These are phyloP conservation scores for Solanum ahanhuiri DNA, from an alignment of 257 asterid genomes.

Conservation along the genomic window DNA sequence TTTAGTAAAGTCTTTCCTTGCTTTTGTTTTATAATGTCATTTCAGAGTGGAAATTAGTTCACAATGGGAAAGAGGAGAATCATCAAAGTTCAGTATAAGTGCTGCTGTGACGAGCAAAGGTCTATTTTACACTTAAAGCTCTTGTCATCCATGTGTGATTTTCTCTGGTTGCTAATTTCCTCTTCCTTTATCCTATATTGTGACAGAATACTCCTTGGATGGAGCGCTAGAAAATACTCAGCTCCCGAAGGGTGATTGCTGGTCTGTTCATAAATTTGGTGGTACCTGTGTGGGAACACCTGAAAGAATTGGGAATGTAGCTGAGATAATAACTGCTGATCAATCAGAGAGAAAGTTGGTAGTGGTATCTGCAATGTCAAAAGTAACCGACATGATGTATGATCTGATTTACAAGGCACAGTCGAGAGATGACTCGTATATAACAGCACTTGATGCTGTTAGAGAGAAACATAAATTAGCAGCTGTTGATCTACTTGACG, in stretches of 20 bases:
- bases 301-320: constrained; percentile 79
- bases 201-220: constrained; percentile 36
- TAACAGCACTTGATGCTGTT: constrained; percentile 59
- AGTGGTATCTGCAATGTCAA: constrained; percentile 94
- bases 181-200: not conserved
- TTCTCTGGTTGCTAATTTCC: not conserved
- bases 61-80: constrained; percentile 28
- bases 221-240: constrained; percentile 41
- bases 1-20: not conserved
- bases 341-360: constrained; percentile 71
- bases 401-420: constrained; percentile 82
- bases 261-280: constrained; percentile 97
- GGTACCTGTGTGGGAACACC: constrained; percentile 96
- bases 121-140: not conserved
- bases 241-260: constrained; percentile 73
- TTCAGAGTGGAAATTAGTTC: constrained; percentile 38
- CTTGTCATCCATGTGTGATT: not conserved
- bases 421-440: constrained; percentile 62
- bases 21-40: not conserved
- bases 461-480: constrained; percentile 72
- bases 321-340: constrained; percentile 62
- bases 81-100: constrained; percentile 18
- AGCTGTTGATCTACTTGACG: constrained; percentile 71
- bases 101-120: constrained; percentile 72
- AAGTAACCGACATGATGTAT: constrained; percentile 98